A percentile compares a stretch with the other conserved stretches of the same genome.
These are phyloP conservation scores for Ogataea nakhonphanomensis DNA, from an alignment of 805 yeast genomes.

Conservation along the genomic window DNA sequence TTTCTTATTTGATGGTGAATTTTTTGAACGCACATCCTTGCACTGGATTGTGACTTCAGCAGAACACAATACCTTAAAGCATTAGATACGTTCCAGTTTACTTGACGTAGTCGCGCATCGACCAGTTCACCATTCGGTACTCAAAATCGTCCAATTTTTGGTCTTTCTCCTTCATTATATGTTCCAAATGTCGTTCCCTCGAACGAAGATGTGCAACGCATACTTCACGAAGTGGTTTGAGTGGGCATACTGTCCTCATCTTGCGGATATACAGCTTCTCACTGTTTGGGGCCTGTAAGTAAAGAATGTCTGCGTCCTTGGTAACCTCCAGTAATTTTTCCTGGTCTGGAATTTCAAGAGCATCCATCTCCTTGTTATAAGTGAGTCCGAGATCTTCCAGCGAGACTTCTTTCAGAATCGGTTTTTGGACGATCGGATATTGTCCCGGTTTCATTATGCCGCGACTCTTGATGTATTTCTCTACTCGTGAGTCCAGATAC, in stretches of 20 bases:
- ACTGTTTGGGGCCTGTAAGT: slow-evolving; percentile 13
- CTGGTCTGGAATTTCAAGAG: slow-evolving; percentile 17
- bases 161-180: slow-evolving; percentile 2
- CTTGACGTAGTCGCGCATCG: slow-evolving; percentile 2
- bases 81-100: background rate
- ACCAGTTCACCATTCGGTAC: slow-evolving; percentile 10
- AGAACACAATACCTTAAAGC: background rate
- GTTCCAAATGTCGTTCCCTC: slow-evolving; percentile 5
- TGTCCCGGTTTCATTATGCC: slow-evolving; percentile 12
- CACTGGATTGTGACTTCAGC: background rate
- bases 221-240: slow-evolving; percentile 6
- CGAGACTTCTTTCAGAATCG: slow-evolving; percentile 17
- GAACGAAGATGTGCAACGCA: slow-evolving; percentile 13
- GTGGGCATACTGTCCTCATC: slow-evolving; percentile 4
- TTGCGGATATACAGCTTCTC: slow-evolving; percentile 17
- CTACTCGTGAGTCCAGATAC: slow-evolving; percentile 13
- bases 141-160: slow-evolving; percentile 11
- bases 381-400: slow-evolving; percentile 12
- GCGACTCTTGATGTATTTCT: slow-evolving; percentile 16
- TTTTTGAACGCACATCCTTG: slow-evolving; percentile 3
- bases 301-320: slow-evolving; percentile 21
- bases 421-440: slow-evolving; percentile 24
- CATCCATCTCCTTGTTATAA: slow-evolving; percentile 16
- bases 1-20: slow-evolving; percentile 4
- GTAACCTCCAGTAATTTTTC: slow-evolving; percentile 16